Base-by-base conservation (phyloP, 2,329 filamentous ascomycete genomes). In the Cladophialophora psammophila region DNA sequence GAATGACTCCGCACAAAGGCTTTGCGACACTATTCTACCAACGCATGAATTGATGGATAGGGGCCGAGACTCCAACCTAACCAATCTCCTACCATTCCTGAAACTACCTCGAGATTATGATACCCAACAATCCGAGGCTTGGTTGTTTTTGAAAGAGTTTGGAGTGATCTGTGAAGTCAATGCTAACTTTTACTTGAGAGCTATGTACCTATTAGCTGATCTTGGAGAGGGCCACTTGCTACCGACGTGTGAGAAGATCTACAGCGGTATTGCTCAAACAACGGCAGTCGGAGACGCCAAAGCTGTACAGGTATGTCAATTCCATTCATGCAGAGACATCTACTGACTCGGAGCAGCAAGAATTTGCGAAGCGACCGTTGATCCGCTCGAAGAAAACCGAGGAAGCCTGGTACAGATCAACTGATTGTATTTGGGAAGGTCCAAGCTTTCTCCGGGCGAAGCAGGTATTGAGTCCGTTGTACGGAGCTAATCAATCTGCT, bases 381-480 rank as follows among this genome's bases (percentile, higher is more conserved):
- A 58, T 66, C 38, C 64, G 59, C 59, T 15, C 50, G n/a, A 20
- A 31, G 40, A 63, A 31, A 32, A 12, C n/a, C 15, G 48, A 13
- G 15, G 64, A 63, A 53, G 50, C 48, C 26, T 66, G 64, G 64
- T 66, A 36, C 52, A 62, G 18, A 58, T 61, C 58, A 31, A 57
- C 58, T 42, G 53, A 69, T 38, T 69, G 67, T 38, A 50, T 69
- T 50, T 69, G 67, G 67, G 35, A 66, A 54, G 65, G 67, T n/a
- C 56, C 54, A 35, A 42, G 26, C 13, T 59, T 63, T 55, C 59
- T 69, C 32, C 64, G n/a, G 2, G 31, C 50, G 18, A 69, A 69
- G 38, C 32, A 64, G 13, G 60, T 60, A 34, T 31, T 69, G 38
- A 18, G 35, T 63, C 54, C 64, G 15, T 9, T 57, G 26, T 69